These are phyloP conservation scores for Diaporthe sp. DNA, from an alignment of 2,329 filamentous ascomycete genomes.

Conservation along the genomic window DNA sequence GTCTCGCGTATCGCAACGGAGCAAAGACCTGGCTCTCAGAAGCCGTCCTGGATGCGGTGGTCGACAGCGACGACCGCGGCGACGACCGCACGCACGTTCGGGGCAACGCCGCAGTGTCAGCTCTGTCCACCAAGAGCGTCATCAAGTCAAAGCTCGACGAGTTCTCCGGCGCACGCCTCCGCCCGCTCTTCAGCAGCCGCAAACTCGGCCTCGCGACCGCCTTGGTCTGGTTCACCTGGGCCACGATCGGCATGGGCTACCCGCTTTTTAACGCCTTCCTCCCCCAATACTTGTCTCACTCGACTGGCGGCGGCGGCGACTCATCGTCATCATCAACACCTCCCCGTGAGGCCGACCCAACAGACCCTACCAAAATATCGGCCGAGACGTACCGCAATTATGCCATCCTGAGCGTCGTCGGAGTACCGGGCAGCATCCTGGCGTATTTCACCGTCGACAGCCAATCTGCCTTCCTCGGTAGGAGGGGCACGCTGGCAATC, in stretches of 20 bases:
- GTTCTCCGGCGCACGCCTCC: conserved; percentile 75
- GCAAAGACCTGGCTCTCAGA: conserved; percentile 81
- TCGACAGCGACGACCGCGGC: conserved; percentile 46
- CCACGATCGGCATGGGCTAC: conserved; percentile 86
- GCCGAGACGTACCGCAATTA: conserved; percentile 79
- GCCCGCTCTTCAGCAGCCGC: conserved; percentile 70
- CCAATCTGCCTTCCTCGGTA: conserved; percentile 71
- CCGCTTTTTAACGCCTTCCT: conserved; percentile 91
- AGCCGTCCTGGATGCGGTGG: conserved; percentile 71
- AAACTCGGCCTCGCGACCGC: conserved; percentile 62
- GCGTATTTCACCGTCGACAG: conserved; percentile 79
- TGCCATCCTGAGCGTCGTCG: conserved; percentile 80
- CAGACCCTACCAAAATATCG: conserved; percentile 49
- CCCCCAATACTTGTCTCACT: conserved; percentile 82
- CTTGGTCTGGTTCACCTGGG: conserved; percentile 83
- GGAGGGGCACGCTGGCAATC: conserved; percentile 76
- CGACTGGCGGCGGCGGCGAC: conserved; percentile 38
- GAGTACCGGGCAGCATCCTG: conserved; percentile 80
- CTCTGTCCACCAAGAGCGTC: conserved; percentile 50
- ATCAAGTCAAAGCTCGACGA: conserved; percentile 69
- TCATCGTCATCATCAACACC: neutral
- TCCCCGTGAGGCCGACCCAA: conserved; percentile 46
- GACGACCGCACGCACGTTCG: neutral
- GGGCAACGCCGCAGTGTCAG: conserved; percentile 28
- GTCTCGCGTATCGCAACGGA: conserved; percentile 78